Base-by-base conservation (phyloP, 1,284 basidiomycete species). In the Porogramme epimiltina region DNA sequence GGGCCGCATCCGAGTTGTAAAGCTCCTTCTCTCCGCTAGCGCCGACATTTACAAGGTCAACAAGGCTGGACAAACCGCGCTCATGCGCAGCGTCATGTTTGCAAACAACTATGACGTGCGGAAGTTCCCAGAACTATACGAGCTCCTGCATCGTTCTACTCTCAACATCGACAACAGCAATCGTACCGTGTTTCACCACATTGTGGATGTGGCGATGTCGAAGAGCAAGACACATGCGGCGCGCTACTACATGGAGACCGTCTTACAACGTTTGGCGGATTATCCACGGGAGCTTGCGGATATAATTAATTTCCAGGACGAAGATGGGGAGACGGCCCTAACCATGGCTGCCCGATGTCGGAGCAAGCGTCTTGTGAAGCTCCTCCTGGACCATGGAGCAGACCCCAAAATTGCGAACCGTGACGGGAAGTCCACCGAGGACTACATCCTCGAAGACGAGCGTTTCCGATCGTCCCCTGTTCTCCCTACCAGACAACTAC, bases 61-160 rank as follows among this genome's bases (percentile, higher is more conserved):
- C 77, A 91, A 91, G 68, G 86, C 93, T 22, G 97, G 97, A 23
- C 97, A 99, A 71, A 99, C 97, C 10, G 91, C 97, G 0, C 76
- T 99, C 48, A 99, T 99, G 97, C 91, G 97, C 20, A 91, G 89
- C 60, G 97, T 98, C 66, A 99, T 99, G 97, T 99, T 99, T 70
- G 93, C 94, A 54, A 99, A 99, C 75, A 99, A 99, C 71, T 99
- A 99, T 69, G 97, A 99, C 71, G 89, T 99, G 48, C 92, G 97
- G 64, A 99, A 99, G 71, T 99, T 99, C 65, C 94, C 95, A 2
- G 96, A 99, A 69, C 78, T 99, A 19, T 99, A 98, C 71, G 96
- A 99, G 69, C 84, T 98, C 6, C 75, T 99, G 22, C 96, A 99
- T 67, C 89, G 95, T 16, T 97, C 95, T 20, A 98, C 96, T 1